Evolutionary conservation across 148 eudicot genomes (phyloP), one percentile per base, ranked within the genome.

Genomic region (Rhododendron ferrugineum): DNA sequence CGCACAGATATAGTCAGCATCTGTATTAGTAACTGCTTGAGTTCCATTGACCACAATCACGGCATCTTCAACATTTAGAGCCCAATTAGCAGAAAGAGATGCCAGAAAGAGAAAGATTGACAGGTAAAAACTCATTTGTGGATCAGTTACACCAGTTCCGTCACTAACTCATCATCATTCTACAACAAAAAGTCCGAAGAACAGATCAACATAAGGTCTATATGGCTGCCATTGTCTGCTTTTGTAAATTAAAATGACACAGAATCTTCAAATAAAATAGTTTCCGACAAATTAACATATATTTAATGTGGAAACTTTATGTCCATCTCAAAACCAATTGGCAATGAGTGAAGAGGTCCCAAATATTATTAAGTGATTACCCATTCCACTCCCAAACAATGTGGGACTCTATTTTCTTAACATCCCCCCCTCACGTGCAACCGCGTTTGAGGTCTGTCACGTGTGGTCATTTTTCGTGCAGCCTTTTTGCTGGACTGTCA

Each of bases 1-100:
- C 49, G 96, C 96, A 77, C 99, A 96, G 0, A 96, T 85, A 86
- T 91, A 96, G 89, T 92, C 88, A 82, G 83, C 91, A 90, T 94
- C 93, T 22, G 99, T 94, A 50, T 87, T 87, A 78, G 97, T 93
- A 73, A 94, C 32, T 34, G 84, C 84, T 84, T 56, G 52, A 82
- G 88, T 87, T 70, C 96, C 93, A 91, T 94, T 85, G 46, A 96
- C 87, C 13, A 88, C 62, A 85, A 96, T 89, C 18, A 50, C 54
- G 10, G 86, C 93, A 11, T 87, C 87, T 80, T 88, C 90, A 70
- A 89, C 81, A 26, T 88, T 89, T 84, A 90, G 91, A 74, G 93
- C 95, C 88, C 86, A 89, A 83, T 88, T 87, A n/a, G 90, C 85
- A 80, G 93, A 89, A 80, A 86, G 40, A 83, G 88, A 88, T 40